Conservation (phyloP, 371 early-diverging fungal genomes). For the Batrachochytrium dendrobatidis region DNA sequence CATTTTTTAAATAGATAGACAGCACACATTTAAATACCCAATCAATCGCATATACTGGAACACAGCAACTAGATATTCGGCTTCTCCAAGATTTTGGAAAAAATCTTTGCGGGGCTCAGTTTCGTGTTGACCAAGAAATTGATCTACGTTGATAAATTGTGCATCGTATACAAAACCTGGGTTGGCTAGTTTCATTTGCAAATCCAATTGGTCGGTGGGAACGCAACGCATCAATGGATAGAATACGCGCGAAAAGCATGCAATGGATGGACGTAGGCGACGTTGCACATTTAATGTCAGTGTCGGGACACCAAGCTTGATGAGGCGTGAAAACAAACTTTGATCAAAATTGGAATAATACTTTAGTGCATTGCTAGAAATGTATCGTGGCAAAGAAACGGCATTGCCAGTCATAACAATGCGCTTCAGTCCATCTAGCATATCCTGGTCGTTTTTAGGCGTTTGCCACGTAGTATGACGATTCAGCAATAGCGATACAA, state of each 20-base stretch:
- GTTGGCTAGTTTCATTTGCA: slow-evolving; percentile 40
- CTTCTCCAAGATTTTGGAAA: slow-evolving; percentile 92
- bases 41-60: slow-evolving; percentile 92
- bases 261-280: slow-evolving; percentile 71
- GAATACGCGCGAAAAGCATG: slow-evolving; percentile 42
- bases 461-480: slow-evolving; percentile 37
- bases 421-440: slow-evolving; percentile 58
- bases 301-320: slow-evolving; percentile 82
- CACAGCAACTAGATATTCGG: slow-evolving; percentile 88
- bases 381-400: slow-evolving; percentile 90
- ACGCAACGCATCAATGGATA: slow-evolving; percentile 5
- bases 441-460: slow-evolving; percentile 32
- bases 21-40: slow-evolving; percentile 41
- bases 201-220: slow-evolving; percentile 11
- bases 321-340: slow-evolving; percentile 80
- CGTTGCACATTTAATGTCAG: slow-evolving; percentile 81
- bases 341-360: slow-evolving; percentile 86
- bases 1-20: slow-evolving; percentile 2
- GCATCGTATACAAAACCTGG: slow-evolving; percentile 76
- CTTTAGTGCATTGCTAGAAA: slow-evolving; percentile 75
- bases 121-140: slow-evolving; percentile 74
- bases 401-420: slow-evolving; percentile 97
- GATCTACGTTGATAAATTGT: slow-evolving; percentile 77
- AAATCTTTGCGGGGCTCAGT: slow-evolving; percentile 48
- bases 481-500: slow-evolving; percentile 76